Conservation (phyloP, 495 filamentous ascomycete species). For the Letharia lupina region DNA sequence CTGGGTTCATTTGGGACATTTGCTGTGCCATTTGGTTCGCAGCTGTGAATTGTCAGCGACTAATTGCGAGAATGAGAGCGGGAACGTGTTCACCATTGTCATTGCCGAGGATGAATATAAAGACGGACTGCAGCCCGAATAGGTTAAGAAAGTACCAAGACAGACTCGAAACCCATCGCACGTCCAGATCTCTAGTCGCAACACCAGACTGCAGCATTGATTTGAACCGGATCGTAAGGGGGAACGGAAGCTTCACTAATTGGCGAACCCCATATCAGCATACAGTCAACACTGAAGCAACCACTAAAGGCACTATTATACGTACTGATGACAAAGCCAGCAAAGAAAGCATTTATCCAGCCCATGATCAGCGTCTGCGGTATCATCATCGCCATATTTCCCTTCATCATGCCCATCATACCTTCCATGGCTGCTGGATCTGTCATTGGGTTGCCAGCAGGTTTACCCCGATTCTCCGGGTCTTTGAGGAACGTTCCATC, state of each 20-base stretch:
- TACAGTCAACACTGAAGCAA: background rate
- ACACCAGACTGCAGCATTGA: conserved; percentile 97
- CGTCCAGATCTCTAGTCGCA: conserved; percentile 89
- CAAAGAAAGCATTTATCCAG: conserved; percentile 99
- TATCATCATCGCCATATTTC: conserved; percentile 99
- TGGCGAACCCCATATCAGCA: background rate
- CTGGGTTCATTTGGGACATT: conserved; percentile 75
- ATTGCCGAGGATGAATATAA: conserved; percentile 90
- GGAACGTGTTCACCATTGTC: conserved; percentile 62
- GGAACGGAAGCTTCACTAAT: conserved; percentile 95
- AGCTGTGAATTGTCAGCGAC: conserved; percentile 43
- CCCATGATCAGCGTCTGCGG: conserved; percentile 98
- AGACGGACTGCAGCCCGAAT: conserved; percentile 94
- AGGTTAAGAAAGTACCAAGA: conserved; percentile 98
- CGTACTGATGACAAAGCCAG: conserved; percentile 91
- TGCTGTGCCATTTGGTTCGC: conserved; percentile 92
- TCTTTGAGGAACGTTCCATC: conserved; percentile 83
- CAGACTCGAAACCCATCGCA: conserved; percentile 93
- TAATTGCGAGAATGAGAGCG: background rate
- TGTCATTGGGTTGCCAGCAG: conserved; percentile 87
- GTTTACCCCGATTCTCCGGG: conserved; percentile 73
- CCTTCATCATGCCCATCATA: conserved; percentile 99
- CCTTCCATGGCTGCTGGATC: conserved; percentile 98
- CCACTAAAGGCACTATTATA: conserved; percentile 14
- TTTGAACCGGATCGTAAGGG: conserved; percentile 96